A percentile compares a stretch with the other conserved stretches of the same genome.
Evolutionary conservation across 2,329 filamentous ascomycete genomes (phyloP).

Genomic region (Verruconis gallopava): DNA sequence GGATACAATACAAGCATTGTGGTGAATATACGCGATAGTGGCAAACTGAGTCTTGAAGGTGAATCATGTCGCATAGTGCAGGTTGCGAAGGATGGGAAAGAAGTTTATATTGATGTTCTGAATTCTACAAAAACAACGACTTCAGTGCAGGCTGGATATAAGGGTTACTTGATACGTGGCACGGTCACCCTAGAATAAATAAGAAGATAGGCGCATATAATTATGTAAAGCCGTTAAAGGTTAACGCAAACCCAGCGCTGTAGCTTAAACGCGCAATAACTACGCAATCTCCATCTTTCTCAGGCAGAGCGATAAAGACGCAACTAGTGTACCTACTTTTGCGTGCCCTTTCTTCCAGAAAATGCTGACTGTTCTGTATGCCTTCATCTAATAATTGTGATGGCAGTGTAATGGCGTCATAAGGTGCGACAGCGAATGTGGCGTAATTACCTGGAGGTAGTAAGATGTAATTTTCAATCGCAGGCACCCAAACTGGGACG

Average conservation of each 20-base stretch:
- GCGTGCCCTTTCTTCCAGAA: not conserved
- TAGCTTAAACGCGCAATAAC: not conserved
- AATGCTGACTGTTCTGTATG: not conserved
- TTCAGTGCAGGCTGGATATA: not conserved
- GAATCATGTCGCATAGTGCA: not conserved
- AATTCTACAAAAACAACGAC: not conserved
- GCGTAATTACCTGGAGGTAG: not conserved
- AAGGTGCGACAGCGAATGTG: not conserved
- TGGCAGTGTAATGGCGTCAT: not conserved
- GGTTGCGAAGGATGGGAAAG: not conserved
- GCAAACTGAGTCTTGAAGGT: not conserved
- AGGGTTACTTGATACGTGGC: not conserved
- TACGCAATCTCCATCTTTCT: not conserved
- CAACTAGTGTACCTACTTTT: not conserved
- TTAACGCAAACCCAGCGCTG: not conserved
- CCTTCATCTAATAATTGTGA: not conserved
- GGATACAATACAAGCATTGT: not conserved
- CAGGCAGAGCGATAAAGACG: not conserved
- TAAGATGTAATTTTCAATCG: not conserved
- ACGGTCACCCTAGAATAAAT: not conserved
- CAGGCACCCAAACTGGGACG: not conserved
- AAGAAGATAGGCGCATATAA: too few relatives aligned
- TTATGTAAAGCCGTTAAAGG: not conserved
- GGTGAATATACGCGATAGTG: not conserved
- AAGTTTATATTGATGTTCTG: slow-evolving; percentile 1